These are phyloP conservation scores for Tulasnella sp. DNA, from an alignment of 768 basidiomycete genomes.

Conservation along the genomic window DNA sequence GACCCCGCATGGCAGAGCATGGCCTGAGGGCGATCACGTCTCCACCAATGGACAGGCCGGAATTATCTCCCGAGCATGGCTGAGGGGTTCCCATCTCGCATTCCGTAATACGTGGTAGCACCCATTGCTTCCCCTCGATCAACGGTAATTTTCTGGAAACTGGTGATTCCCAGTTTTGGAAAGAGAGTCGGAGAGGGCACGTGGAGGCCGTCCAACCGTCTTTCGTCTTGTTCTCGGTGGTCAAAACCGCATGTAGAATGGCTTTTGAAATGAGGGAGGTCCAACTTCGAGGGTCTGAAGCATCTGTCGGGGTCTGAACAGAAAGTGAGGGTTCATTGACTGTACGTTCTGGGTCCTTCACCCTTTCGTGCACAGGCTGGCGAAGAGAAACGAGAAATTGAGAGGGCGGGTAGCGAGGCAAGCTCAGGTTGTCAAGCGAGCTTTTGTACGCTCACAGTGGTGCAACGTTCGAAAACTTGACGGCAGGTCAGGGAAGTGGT, in stretches of 20 bases:
- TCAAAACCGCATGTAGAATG: neutral
- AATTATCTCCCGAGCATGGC: neutral
- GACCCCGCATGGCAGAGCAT: neutral
- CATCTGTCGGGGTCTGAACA: neutral
- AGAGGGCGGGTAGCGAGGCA: neutral
- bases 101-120: neutral
- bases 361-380: neutral
- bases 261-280: neutral
- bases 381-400: neutral
- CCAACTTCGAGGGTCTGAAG: neutral
- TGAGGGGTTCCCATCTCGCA: neutral
- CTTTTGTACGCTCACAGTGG: neutral
- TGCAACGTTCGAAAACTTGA: conserved; percentile 10
- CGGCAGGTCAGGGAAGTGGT: neutral
- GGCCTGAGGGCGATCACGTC: conserved; percentile 9
- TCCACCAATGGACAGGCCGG: conserved; percentile 4
- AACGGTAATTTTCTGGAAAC: too few relatives aligned
- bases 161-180: too few relatives aligned
- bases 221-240: neutral
- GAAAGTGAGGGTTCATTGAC: neutral
- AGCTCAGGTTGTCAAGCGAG: neutral
- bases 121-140: neutral
- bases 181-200: too few relatives aligned
- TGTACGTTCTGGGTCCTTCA: neutral
- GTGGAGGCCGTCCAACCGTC: too few relatives aligned